Conservation (phyloP, 345 rosid species). For the Aegle marmelos region DNA sequence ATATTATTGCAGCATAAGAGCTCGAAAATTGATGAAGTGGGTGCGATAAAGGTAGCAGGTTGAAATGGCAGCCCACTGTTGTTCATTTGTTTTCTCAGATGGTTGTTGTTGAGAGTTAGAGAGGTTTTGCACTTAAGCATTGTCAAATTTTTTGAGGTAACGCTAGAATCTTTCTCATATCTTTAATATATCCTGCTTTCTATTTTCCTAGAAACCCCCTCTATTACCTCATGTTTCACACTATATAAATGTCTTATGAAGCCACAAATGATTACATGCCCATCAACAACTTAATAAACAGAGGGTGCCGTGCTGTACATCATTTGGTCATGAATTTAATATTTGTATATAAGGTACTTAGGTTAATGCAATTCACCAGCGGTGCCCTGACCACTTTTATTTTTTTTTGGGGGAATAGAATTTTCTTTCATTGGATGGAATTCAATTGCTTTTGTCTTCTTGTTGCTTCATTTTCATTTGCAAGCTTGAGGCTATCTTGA, state of each 20-base stretch:
- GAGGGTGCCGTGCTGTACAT: neutral
- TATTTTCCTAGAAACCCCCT: neutral
- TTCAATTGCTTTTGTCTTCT: neutral
- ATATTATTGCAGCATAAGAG: constrained; percentile 77
- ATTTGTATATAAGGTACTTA: neutral
- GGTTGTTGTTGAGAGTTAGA: constrained; percentile 51
- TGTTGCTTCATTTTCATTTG: neutral
- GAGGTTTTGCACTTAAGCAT: constrained; percentile 38
- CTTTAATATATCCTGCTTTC: neutral
- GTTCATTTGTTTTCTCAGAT: constrained; percentile 31
- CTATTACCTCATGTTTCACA: neutral
- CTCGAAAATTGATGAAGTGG: constrained; percentile 83
- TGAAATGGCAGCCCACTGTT: constrained; percentile 37
- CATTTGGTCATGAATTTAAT: neutral
- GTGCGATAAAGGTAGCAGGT: constrained; percentile 87
- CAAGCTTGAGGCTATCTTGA: neutral
- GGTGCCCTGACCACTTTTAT: neutral
- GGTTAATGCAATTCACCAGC: neutral
- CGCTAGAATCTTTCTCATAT: constrained; percentile 1
- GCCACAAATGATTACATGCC: neutral
- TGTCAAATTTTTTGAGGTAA: constrained; percentile 57
- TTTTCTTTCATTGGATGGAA: neutral
- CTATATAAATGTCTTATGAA: neutral
- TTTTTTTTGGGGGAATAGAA: neutral
- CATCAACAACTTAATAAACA: neutral